Conservation (phyloP, 257 asterid species). For the Lithospermum erythrorhizon region DNA sequence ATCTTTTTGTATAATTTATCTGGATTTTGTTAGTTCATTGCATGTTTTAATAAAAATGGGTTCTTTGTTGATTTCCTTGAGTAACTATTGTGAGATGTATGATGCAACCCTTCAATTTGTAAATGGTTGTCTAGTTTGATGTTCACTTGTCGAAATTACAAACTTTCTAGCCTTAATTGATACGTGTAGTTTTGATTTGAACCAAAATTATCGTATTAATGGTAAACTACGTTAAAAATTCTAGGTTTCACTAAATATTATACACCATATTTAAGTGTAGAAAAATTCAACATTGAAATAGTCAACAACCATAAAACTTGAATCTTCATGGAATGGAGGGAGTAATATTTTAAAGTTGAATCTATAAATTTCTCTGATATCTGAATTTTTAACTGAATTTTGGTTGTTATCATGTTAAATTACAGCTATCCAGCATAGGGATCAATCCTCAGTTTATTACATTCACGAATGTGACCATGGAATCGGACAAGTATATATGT, state of each 20-base stretch:
- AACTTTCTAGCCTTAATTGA: too few relatives aligned
- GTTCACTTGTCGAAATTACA: too few relatives aligned
- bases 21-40: neutral
- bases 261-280: too few relatives aligned
- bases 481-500: slow-evolving; percentile 92
- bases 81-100: slow-evolving; percentile 6
- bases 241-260: too few relatives aligned
- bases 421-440: slow-evolving; percentile 91
- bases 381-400: slow-evolving; percentile 18
- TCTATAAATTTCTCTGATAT: neutral
- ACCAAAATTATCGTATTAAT: too few relatives aligned
- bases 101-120: neutral
- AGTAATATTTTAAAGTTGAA: neutral
- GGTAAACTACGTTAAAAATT: too few relatives aligned
- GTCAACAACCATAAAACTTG: too few relatives aligned
- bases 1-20: neutral
- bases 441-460: slow-evolving; percentile 92
- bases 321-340: too few relatives aligned
- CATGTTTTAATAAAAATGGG: slow-evolving; percentile 1
- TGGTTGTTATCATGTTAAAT: slow-evolving; percentile 26
- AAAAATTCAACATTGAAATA: too few relatives aligned
- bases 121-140: too few relatives aligned
- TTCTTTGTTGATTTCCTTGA: slow-evolving; percentile 6
- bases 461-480: slow-evolving; percentile 97
- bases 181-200: too few relatives aligned